Conservation (phyloP, 1,284 basidiomycete species). For the Apiotrichum veenhuisii region DNA sequence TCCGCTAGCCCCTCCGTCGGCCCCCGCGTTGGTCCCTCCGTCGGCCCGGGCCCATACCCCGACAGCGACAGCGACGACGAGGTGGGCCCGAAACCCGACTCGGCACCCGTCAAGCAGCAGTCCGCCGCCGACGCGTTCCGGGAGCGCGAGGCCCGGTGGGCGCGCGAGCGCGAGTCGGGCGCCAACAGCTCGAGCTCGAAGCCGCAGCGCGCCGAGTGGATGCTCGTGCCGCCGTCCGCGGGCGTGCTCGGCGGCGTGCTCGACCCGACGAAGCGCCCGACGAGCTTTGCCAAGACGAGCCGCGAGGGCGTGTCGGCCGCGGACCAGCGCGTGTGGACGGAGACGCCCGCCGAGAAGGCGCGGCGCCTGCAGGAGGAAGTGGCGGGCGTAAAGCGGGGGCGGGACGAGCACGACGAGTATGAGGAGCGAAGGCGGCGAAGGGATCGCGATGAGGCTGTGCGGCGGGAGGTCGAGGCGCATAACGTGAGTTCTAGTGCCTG, state of each 20-base stretch:
- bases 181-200: constrained; percentile 1
- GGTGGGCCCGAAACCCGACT: constrained; percentile 25
- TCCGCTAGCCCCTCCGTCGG: background rate
- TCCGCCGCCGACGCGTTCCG: constrained; percentile 69
- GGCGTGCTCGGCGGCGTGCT: constrained; percentile 59
- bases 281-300: constrained; percentile 46
- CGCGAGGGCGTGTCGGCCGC: constrained; percentile 50
- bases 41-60: constrained; percentile 6
- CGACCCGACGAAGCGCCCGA: constrained; percentile 67
- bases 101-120: constrained; percentile 1
- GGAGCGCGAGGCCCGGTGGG: constrained; percentile 64
- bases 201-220: constrained; percentile 74
- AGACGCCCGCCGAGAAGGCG: constrained; percentile 82
- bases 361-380: constrained; percentile 81
- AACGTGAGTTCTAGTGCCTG: constrained; percentile 58
- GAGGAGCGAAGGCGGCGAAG: constrained; percentile 54
- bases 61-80: constrained; percentile 31
- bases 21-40: background rate
- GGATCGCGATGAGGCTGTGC: constrained; percentile 63
- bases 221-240: constrained; percentile 80
- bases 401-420: constrained; percentile 48
- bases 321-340: constrained; percentile 73
- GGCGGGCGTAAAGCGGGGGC: constrained; percentile 66
- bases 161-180: constrained; percentile 61
- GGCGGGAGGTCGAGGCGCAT: constrained; percentile 68